phyloP scores from a whole-genome alignment of 768 basidiomycete species.

The Kwoniella europaea region DNA sequence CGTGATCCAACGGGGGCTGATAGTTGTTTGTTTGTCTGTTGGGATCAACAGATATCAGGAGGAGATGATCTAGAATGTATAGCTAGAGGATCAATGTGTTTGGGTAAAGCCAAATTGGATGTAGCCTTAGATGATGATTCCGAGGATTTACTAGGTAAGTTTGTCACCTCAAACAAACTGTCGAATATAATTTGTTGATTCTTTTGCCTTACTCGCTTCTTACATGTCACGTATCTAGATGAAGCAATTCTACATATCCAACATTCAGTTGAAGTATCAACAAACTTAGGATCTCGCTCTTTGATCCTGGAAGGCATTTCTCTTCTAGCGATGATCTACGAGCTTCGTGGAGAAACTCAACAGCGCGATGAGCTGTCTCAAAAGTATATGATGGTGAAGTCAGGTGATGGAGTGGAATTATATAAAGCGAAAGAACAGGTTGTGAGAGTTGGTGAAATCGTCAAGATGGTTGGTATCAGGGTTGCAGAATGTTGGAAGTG shows the following conservation, averaged over 20 bases:
- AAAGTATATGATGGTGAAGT: slow-evolving; percentile 10
- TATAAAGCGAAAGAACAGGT: slow-evolving; percentile 4
- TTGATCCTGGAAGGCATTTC: slow-evolving; percentile 19
- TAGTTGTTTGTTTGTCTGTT: background rate
- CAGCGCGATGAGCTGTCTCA: slow-evolving; percentile 3
- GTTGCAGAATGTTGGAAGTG: slow-evolving; percentile 37
- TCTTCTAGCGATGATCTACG: slow-evolving; percentile 25
- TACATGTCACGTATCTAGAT: too few relatives aligned
- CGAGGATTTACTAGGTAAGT: background rate
- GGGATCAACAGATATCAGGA: slow-evolving; percentile 10
- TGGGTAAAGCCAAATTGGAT: slow-evolving; percentile 39
- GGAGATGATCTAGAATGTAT: slow-evolving; percentile 32
- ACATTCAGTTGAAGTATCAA: slow-evolving; percentile 16
- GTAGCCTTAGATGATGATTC: background rate
- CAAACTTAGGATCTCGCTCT: slow-evolving; percentile 22
- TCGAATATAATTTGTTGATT: too few relatives aligned
- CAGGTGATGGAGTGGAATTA: background rate
- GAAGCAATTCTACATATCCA: slow-evolving; percentile 19
- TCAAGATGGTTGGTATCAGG: slow-evolving; percentile 40
- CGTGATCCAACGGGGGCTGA: background rate
- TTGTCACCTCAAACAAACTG: too few relatives aligned
- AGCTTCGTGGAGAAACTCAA: background rate
- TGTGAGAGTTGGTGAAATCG: slow-evolving; percentile 24
- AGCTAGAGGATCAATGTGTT: slow-evolving; percentile 28
- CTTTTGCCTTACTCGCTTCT: too few relatives aligned